phyloP scores from a whole-genome alignment of 2,329 filamentous ascomycete genomes.

The Alternaria sp. region DNA sequence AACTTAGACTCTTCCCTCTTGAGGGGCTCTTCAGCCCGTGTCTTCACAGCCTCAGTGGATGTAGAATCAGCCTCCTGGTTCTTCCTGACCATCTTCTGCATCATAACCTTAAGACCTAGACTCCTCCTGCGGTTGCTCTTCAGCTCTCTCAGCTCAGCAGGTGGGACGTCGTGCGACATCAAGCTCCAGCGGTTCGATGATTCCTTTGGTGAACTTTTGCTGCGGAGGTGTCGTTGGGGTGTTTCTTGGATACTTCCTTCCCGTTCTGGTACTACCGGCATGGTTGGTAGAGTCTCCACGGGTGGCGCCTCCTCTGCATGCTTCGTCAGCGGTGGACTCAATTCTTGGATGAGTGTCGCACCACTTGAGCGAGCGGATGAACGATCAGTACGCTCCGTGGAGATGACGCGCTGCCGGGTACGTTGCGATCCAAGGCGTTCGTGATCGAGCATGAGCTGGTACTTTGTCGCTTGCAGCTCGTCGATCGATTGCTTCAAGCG shows the following conservation, averaged over 20 bases:
- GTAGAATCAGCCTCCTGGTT: slow-evolving; percentile 23
- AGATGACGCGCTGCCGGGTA: slow-evolving; percentile 30
- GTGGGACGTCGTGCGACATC: slow-evolving; percentile 34
- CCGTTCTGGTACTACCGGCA: slow-evolving; percentile 13
- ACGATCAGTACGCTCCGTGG: slow-evolving; percentile 34
- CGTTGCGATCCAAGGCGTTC: slow-evolving; percentile 40
- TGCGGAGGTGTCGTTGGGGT: slow-evolving; percentile 24
- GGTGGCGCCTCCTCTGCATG: slow-evolving; percentile 24
- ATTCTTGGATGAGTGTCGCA: slow-evolving; percentile 43
- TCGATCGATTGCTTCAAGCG: slow-evolving; percentile 32
- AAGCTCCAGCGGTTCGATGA: slow-evolving; percentile 25
- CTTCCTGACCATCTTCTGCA: slow-evolving; percentile 41
- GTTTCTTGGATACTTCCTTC: slow-evolving; percentile 31
- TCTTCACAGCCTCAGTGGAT: neutral
- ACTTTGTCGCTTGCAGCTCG: slow-evolving; percentile 40
- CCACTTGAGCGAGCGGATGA: slow-evolving; percentile 40
- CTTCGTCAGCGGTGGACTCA: slow-evolving; percentile 25
- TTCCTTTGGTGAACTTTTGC: slow-evolving; percentile 17
- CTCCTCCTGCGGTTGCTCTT: slow-evolving; percentile 28
- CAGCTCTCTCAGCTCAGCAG: slow-evolving; percentile 29
- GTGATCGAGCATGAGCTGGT: slow-evolving; percentile 45
- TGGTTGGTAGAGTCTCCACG: slow-evolving; percentile 14
- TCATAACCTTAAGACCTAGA: slow-evolving; percentile 36
- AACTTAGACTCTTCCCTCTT: slow-evolving; percentile 3
- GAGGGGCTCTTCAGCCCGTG: neutral